These are phyloP conservation scores for Macadamia integrifolia DNA, from an alignment of 164 flowering plant species.

Conservation along the genomic window DNA sequence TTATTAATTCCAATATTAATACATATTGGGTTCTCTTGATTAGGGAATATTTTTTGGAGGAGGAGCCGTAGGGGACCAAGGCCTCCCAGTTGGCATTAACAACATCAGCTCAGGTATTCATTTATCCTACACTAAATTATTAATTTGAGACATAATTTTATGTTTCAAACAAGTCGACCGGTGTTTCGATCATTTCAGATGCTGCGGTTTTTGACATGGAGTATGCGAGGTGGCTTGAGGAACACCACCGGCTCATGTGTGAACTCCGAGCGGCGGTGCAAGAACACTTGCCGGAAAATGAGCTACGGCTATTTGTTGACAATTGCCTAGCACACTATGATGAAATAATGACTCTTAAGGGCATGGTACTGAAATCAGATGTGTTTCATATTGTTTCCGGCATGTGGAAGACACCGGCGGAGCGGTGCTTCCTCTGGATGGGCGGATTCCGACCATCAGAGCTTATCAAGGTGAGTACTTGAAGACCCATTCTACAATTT, in stretches of 20 bases:
- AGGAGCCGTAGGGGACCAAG: slow-evolving; percentile 67
- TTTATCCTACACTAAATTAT: not conserved
- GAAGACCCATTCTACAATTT: not conserved
- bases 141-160: not conserved
- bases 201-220: slow-evolving; percentile 90
- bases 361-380: slow-evolving; percentile 68
- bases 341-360: slow-evolving; percentile 61
- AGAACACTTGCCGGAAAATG: slow-evolving; percentile 84
- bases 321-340: slow-evolving; percentile 75
- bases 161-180: not conserved
- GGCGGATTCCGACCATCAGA: slow-evolving; percentile 97
- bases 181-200: slow-evolving; percentile 25
- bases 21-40: not conserved
- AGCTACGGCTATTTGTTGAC: slow-evolving; percentile 72
- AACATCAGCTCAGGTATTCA: slow-evolving; percentile 58
- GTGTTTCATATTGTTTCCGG: slow-evolving; percentile 93
- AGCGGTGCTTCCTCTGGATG: slow-evolving; percentile 96
- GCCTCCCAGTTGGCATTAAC: slow-evolving; percentile 38
- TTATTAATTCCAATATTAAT: too few species aligned
- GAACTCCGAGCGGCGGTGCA: slow-evolving; percentile 88
- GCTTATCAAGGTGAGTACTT: slow-evolving; percentile 65
- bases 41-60: slow-evolving; percentile 79
- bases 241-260: slow-evolving; percentile 80
- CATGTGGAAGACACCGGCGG: slow-evolving; percentile 96
- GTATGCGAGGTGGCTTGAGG: slow-evolving; percentile 90